Evolutionary conservation across 257 asterid genomes (phyloP), one percentile per base, ranked within the genome.

Genomic region (Nicotiana sylvestris): DNA sequence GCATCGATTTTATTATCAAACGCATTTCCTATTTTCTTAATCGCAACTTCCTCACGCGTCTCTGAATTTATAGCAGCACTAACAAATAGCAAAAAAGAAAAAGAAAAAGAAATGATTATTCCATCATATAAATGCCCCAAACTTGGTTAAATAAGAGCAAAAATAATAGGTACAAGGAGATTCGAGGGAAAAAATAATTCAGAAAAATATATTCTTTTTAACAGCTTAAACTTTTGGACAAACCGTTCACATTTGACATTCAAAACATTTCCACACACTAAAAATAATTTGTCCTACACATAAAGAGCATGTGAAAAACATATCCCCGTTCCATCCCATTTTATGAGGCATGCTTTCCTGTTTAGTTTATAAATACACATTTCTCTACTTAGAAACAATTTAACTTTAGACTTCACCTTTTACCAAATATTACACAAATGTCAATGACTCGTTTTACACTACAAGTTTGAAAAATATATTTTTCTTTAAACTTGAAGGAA

Each of bases 21-120:
- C 30, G 98, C 94, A 81, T 90, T 92, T 53, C 97, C 98, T 62
- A 94, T 94, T 83, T 94, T 94, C 90, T 94, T 94, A 30, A 94
- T 94, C 9, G 98, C 97, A 66, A 94, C 66, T 87, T 93, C 97
- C 87, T 92, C 97, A 1, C 83, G 89, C 3, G 97, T 91, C 76
- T 91, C 95, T 70, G 88, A 87, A 86, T 94, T 91, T 78, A 91
- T 86, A 39, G 97, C 95, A 80, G 95, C 93, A 91, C 98, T 94
- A 46, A 78, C 87, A 78, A 78, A 82, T 77, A 84, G 61, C 25
- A 74, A 21, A 21, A 21, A 21, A 21, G 21, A 21, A 21, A 21
- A 21, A 49, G 15, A 18, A 25, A 25, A 74, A 6, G 62, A 43
- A 70, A 1, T 12, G 2, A 2, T 21, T 43, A 43, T 33, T 43